Evolutionary conservation across 2,329 filamentous ascomycete genomes (phyloP), one percentile per base, ranked within the genome.

Genomic region (Venturia effusa): DNA sequence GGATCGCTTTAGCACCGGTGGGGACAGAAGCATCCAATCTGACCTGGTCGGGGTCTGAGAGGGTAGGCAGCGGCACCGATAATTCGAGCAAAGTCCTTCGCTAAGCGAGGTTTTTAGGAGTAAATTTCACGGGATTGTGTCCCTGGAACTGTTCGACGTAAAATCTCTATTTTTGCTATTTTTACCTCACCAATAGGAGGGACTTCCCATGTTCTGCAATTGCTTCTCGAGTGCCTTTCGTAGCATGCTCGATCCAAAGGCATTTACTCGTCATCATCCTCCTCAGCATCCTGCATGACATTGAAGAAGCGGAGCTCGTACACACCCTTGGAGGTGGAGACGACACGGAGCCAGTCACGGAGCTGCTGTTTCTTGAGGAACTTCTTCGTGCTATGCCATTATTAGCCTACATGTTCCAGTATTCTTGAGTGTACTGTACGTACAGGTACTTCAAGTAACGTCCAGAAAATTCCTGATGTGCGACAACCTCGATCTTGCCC

Each of bases 281-380:
- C 94, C 73, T 85, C 92, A 79, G 92, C 93, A 79, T 99, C 94
- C 81, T 96, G 94, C 76, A 97, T 93, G 77, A 99, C 92, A 86
- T 99, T 99, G 92, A 96, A 99, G 92, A 99, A 99, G 85, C 96
- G 92, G 81, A 99, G 89, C 86, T 97, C 92, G 85, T 99, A 99
- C 71, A 97, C 92, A 78, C 94, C 93, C 84, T 93, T 93, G 79
- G 89, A 92, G 78, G 93, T 97, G 73, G 92, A 95, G 76, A 99
- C 94, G 74, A 99, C 93, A 75, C 94, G 92, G 77, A 99, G 90
- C 94, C 94, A 99, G 86, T 99, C 94, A 83, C 94, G 91, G 79
- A 99, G 90, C 87, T 97, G 93, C 86, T 97, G 91, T 90, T 99
- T 99, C 92, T 99, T 99, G 81, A 99, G 89, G 89, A 96, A 99